These are phyloP conservation scores for Anacardium occidentale DNA, from an alignment of 345 rosid species.

Conservation along the genomic window DNA sequence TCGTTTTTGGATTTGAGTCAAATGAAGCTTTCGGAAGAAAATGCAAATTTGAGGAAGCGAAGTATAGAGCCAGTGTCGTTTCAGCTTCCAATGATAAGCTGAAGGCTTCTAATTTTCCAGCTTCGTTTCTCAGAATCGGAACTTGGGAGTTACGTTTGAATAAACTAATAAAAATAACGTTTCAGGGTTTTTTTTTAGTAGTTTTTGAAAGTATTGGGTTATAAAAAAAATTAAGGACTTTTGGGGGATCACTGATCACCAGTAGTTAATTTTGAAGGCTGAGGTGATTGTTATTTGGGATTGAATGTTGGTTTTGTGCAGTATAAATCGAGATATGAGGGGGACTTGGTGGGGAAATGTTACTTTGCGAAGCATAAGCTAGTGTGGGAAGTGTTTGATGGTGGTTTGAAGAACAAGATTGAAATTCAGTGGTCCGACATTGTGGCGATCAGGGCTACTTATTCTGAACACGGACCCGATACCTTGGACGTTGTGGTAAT, in stretches of 20 bases:
- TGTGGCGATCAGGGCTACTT: slow-evolving; percentile 56
- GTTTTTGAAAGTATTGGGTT: no score
- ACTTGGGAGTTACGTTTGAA: slow-evolving; percentile 62
- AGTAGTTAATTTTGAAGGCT: neutral
- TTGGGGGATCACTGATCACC: no score
- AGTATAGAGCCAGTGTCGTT: slow-evolving; percentile 17
- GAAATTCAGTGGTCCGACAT: slow-evolving; percentile 86
- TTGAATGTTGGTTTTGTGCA: slow-evolving; percentile 21
- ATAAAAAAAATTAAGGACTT: no score
- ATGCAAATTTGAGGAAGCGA: slow-evolving; percentile 26
- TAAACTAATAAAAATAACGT: no score
- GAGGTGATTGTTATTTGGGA: neutral
- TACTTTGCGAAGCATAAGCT: slow-evolving; percentile 78
- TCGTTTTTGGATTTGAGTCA: slow-evolving; percentile 65
- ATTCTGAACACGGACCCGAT: slow-evolving; percentile 42
- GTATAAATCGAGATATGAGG: slow-evolving; percentile 68
- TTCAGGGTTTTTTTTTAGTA: no score
- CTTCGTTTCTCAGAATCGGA: slow-evolving; percentile 57
- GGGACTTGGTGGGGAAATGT: slow-evolving; percentile 74
- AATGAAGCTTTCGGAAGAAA: slow-evolving; percentile 54
- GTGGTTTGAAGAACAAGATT: slow-evolving; percentile 71
- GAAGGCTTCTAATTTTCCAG: slow-evolving; percentile 71
- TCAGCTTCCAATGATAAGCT: slow-evolving; percentile 44
- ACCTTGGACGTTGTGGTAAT: slow-evolving; percentile 64
- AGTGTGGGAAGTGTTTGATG: slow-evolving; percentile 84